A percentile compares a stretch with the other conserved stretches of the same genome.
Conservation (phyloP, 352 stramenopile species). For the Plasmopara viticola region DNA sequence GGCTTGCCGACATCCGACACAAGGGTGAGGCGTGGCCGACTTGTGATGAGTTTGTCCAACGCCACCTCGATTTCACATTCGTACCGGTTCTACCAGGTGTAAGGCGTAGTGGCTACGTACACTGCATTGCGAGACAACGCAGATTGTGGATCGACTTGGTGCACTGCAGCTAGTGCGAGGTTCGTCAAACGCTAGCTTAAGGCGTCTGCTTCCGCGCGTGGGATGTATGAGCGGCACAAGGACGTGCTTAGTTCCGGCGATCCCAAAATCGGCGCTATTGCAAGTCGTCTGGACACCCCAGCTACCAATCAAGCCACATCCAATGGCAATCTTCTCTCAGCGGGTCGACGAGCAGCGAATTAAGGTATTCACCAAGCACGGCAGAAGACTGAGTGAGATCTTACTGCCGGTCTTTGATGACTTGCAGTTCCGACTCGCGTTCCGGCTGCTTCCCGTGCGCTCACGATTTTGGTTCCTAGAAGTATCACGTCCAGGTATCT, state of each 20-base stretch:
- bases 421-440: too few relatives aligned
- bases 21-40: too few relatives aligned
- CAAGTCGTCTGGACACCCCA: background rate
- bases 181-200: too few relatives aligned
- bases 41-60: too few relatives aligned
- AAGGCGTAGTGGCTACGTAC: background rate
- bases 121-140: background rate
- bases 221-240: background rate
- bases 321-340: slow-evolving; percentile 3
- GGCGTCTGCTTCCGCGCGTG: background rate
- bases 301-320: slow-evolving; percentile 4
- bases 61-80: too few relatives aligned
- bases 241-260: background rate
- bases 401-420: too few relatives aligned
- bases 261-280: slow-evolving; percentile 1
- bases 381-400: slow-evolving; percentile 4
- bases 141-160: background rate
- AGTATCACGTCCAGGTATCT: too few relatives aligned
- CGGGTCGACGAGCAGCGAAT: background rate
- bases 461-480: too few relatives aligned
- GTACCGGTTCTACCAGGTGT: background rate
- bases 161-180: too few relatives aligned
- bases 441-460: too few relatives aligned
- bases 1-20: too few relatives aligned
- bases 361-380: background rate